Conservation (phyloP, 1,284 basidiomycete species). For the Cutaneotrichosporon cyanovorans region DNA sequence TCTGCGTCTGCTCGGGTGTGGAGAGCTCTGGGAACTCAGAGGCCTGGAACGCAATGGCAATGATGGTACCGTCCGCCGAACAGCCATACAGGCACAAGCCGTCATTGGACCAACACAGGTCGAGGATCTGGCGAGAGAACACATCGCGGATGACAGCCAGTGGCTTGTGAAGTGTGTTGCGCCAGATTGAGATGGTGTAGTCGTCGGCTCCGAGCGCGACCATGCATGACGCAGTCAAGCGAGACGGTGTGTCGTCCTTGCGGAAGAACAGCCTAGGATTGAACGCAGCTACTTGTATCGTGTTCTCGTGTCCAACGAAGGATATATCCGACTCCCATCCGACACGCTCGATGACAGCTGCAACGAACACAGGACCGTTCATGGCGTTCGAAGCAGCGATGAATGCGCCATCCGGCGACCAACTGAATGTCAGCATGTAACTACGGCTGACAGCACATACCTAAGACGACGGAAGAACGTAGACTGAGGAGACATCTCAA, state of each 20-base stretch:
- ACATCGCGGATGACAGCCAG: slow-evolving; percentile 87
- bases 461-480: slow-evolving; percentile 91
- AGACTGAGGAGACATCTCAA: slow-evolving; percentile 85
- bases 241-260: slow-evolving; percentile 48
- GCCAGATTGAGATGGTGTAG: slow-evolving; percentile 73
- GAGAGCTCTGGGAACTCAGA: slow-evolving; percentile 78
- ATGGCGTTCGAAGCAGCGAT: slow-evolving; percentile 96
- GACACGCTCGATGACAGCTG: slow-evolving; percentile 82
- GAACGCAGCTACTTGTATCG: slow-evolving; percentile 91
- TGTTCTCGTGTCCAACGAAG: slow-evolving; percentile 94
- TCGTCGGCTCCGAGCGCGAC: slow-evolving; percentile 88
- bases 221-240: slow-evolving; percentile 47
- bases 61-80: slow-evolving; percentile 90
- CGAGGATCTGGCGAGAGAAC: slow-evolving; percentile 90
- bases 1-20: slow-evolving; percentile 61
- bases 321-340: slow-evolving; percentile 84
- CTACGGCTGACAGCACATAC: too few species aligned
- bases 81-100: slow-evolving; percentile 88
- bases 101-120: slow-evolving; percentile 90
- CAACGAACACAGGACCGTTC: slow-evolving; percentile 95
- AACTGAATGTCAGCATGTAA: slow-evolving; percentile 51
- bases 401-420: slow-evolving; percentile 98
- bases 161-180: slow-evolving; percentile 80
- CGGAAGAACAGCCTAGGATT: slow-evolving; percentile 83
- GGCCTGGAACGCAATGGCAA: slow-evolving; percentile 71